Evolutionary conservation across 1,284 basidiomycete genomes (phyloP).

Genomic region (Trichosporon coremiiforme): DNA sequence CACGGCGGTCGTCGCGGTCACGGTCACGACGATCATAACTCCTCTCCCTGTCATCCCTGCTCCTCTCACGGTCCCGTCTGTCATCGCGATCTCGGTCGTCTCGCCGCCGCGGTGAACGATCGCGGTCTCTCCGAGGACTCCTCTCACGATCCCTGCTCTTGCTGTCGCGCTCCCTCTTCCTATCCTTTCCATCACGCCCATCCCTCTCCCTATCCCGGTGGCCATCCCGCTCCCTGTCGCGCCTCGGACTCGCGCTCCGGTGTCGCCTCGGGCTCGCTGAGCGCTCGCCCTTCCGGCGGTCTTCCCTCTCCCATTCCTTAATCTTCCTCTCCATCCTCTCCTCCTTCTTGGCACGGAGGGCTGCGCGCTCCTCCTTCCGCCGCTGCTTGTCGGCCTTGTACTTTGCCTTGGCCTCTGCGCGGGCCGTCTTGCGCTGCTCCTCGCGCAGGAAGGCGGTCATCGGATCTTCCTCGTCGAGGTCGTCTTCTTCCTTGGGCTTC

Average conservation of each 20-base stretch:
- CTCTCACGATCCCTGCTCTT: slow-evolving; percentile 14
- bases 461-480: slow-evolving; percentile 92
- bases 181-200: not conserved
- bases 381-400: slow-evolving; percentile 76
- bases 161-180: slow-evolving; percentile 10
- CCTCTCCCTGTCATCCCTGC: no score
- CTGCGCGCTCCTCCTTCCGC: slow-evolving; percentile 60
- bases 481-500: slow-evolving; percentile 63
- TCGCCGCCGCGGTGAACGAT: not conserved
- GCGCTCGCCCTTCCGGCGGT: not conserved
- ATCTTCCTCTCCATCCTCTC: slow-evolving; percentile 35
- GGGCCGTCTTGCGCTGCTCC: slow-evolving; percentile 51
- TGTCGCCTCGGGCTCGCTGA: not conserved
- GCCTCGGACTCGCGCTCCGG: slow-evolving; percentile 25
- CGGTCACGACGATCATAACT: not conserved
- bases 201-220: not conserved
- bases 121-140: not conserved
- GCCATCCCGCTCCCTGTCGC: no score
- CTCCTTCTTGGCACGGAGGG: slow-evolving; percentile 56
- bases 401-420: slow-evolving; percentile 66
- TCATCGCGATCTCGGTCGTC: slow-evolving; percentile 9
- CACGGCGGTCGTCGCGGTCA: slow-evolving; percentile 13
- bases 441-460: slow-evolving; percentile 82
- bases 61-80: no score
- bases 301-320: slow-evolving; percentile 23